Conservation (phyloP, 2,329 filamentous ascomycete genomes). For the Nothophaeocryptopus gaeumannii region DNA sequence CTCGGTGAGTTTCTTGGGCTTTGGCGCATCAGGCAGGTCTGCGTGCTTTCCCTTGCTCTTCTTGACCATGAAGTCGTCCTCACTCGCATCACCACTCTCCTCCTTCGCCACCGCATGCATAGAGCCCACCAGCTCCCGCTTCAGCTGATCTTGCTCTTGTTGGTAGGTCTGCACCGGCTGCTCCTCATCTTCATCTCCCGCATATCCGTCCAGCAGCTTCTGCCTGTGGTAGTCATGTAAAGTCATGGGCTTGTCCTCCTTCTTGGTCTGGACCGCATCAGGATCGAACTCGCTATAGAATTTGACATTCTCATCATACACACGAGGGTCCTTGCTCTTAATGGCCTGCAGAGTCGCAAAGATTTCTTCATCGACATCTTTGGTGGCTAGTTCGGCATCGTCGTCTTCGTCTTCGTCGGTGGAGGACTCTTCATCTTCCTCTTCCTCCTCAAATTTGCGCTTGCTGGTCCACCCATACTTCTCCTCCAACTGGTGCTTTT, state of each 20-base stretch:
- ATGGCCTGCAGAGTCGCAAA: constrained; percentile 84
- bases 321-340: constrained; percentile 80
- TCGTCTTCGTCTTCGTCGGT: constrained; percentile 84
- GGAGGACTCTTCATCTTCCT: constrained; percentile 63
- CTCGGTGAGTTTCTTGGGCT: constrained; percentile 46
- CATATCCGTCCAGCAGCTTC: constrained; percentile 74
- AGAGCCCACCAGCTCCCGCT: constrained; percentile 72
- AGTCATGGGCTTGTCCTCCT: constrained; percentile 77
- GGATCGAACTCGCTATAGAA: constrained; percentile 72
- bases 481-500: constrained; percentile 77
- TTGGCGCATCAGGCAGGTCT: constrained; percentile 20
- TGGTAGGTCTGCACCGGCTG: constrained; percentile 67
- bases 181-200: constrained; percentile 56
- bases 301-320: constrained; percentile 76
- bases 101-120: constrained; percentile 65
- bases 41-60: constrained; percentile 55
- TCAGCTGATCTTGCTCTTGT: constrained; percentile 83
- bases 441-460: constrained; percentile 41
- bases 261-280: constrained; percentile 39
- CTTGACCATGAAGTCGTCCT: constrained; percentile 71
- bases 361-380: constrained; percentile 81
- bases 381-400: constrained; percentile 79
- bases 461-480: constrained; percentile 56
- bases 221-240: constrained; percentile 89
- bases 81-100: constrained; percentile 51